phyloP scores from a whole-genome alignment of 768 basidiomycete genomes.

The Galerina marginata region DNA sequence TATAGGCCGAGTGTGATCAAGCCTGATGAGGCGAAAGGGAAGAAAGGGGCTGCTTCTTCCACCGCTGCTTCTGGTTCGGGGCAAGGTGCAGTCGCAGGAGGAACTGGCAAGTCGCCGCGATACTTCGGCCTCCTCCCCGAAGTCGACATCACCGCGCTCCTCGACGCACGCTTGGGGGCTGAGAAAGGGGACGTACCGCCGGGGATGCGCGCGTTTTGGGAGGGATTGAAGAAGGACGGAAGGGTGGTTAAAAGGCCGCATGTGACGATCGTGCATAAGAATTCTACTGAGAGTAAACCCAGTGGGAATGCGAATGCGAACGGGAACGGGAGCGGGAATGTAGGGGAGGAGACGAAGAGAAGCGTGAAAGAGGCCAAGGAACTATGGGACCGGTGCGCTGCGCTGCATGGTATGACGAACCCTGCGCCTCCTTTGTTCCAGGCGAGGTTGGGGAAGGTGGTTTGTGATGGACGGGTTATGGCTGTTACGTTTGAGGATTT shows the following conservation, averaged over 20 bases:
- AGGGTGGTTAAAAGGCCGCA: constrained; percentile 73
- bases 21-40: constrained; percentile 32
- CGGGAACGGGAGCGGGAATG: not conserved
- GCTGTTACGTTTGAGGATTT: constrained; percentile 74
- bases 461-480: constrained; percentile 86
- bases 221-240: constrained; percentile 42
- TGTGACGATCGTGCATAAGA: constrained; percentile 84
- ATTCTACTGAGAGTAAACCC: constrained; percentile 28
- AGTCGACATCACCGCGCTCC: constrained; percentile 57
- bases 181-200: constrained; percentile 33
- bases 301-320: no score
- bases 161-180: constrained; percentile 38
- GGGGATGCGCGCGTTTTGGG: constrained; percentile 51
- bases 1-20: constrained; percentile 39
- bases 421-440: constrained; percentile 57
- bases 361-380: constrained; percentile 8
- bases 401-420: constrained; percentile 37
- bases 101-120: constrained; percentile 36
- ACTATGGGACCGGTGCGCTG: constrained; percentile 56
- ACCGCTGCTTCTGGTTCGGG: no score
- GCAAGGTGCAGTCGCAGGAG: no score
- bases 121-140: constrained; percentile 87
- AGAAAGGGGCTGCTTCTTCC: not conserved
- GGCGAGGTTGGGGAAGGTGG: constrained; percentile 62
- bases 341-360: constrained; percentile 11